Evolutionary conservation across 2,329 filamentous ascomycete species (phyloP).

Genomic region (Fusarium multiceps): DNA sequence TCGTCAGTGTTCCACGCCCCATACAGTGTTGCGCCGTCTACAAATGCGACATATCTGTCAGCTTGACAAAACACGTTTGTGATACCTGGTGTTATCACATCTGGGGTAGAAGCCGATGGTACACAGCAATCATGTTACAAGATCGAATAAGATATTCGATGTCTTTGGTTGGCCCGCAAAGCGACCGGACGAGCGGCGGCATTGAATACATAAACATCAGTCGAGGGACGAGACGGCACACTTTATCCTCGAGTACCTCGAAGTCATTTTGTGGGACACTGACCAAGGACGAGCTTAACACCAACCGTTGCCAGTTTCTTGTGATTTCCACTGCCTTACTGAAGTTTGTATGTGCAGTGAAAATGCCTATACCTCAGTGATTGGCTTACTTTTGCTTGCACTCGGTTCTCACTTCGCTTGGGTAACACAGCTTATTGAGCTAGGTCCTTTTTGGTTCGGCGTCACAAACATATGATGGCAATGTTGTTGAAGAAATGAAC

Average conservation of each 20-base stretch:
- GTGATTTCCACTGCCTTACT: background rate
- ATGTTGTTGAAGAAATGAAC: background rate
- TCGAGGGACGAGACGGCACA: background rate
- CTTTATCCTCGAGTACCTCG: background rate
- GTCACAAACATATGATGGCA: background rate
- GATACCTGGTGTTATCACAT: constrained; percentile 10
- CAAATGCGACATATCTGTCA: constrained; percentile 28
- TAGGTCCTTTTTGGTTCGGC: background rate
- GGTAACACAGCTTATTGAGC: background rate
- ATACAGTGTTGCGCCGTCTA: constrained; percentile 1
- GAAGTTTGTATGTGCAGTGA: no score
- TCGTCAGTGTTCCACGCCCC: background rate
- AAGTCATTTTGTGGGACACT: background rate
- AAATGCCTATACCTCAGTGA: background rate
- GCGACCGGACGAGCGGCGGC: constrained; percentile 11
- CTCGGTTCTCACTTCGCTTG: background rate
- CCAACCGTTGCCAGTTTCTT: background rate
- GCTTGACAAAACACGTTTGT: constrained; percentile 38
- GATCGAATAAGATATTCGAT: constrained; percentile 1
- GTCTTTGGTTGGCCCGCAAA: constrained; percentile 19
- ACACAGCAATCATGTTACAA: constrained; percentile 18
- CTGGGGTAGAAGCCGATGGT: constrained; percentile 28
- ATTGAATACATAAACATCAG: background rate
- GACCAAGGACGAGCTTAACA: background rate
- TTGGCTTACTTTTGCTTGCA: background rate